These are phyloP conservation scores for Clarireedia homoeocarpa DNA, from an alignment of 2,329 filamentous ascomycete species.

Conservation along the genomic window DNA sequence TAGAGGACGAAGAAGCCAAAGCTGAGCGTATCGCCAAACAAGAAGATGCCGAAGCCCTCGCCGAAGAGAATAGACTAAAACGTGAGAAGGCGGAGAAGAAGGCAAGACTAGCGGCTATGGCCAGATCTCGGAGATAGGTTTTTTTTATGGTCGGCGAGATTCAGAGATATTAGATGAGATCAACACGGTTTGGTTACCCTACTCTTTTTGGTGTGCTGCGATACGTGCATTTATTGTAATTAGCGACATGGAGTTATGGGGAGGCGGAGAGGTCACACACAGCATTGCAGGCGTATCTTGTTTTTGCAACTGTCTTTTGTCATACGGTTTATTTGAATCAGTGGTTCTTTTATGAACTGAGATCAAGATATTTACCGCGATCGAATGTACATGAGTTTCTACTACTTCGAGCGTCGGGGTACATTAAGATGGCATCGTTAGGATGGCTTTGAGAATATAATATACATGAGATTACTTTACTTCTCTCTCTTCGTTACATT, in stretches of 20 bases:
- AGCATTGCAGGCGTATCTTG: slow-evolving; percentile 10
- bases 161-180: not conserved
- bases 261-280: not conserved
- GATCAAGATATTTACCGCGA: not conserved
- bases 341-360: not conserved
- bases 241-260: slow-evolving; percentile 10
- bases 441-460: no score
- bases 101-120: slow-evolving; percentile 27
- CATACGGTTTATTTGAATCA: not conserved
- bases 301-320: not conserved
- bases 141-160: not conserved
- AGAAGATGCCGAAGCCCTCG: slow-evolving; percentile 60
- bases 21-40: slow-evolving; percentile 55
- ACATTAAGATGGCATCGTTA: no score
- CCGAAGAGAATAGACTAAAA: slow-evolving; percentile 53
- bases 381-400: not conserved
- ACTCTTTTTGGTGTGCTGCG: not conserved
- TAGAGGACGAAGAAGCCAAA: slow-evolving; percentile 61
- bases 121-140: slow-evolving; percentile 15
- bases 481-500: not conserved
- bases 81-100: slow-evolving; percentile 50
- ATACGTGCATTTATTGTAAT: slow-evolving; percentile 6
- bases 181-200: not conserved
- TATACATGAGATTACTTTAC: not conserved
- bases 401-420: no score